Evolutionary conservation across 2,329 filamentous ascomycete species (phyloP).

Genomic region (Fusarium dimerum): DNA sequence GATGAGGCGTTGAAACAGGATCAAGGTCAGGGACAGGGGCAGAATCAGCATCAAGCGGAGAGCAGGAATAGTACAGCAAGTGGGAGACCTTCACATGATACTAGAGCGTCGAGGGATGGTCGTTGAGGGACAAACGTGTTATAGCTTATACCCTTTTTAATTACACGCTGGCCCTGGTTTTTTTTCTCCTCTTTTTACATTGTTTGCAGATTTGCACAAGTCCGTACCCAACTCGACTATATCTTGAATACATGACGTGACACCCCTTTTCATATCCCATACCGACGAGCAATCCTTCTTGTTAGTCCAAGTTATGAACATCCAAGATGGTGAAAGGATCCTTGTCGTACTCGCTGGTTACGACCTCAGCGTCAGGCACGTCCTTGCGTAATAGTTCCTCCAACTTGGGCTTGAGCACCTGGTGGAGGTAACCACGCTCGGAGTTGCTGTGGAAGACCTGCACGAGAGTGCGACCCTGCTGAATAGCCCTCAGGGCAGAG

Average conservation of each 20-base stretch:
- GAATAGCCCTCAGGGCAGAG: constrained; percentile 82
- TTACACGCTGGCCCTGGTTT: background rate
- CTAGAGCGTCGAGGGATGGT: constrained; percentile 18
- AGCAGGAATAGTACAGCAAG: constrained; percentile 17
- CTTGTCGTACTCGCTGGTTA: constrained; percentile 76
- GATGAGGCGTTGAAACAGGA: constrained; percentile 46
- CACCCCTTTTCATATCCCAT: background rate
- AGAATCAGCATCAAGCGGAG: background rate
- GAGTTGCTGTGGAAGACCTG: constrained; percentile 92
- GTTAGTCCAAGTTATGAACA: constrained; percentile 40
- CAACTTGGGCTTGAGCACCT: constrained; percentile 69
- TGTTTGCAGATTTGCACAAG: background rate
- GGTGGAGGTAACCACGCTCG: constrained; percentile 77
- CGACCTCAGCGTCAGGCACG: constrained; percentile 56
- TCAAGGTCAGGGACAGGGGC: too few relatives aligned
- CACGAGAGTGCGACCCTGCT: constrained; percentile 80
- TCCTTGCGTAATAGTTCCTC: constrained; percentile 57
- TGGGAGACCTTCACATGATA: constrained; percentile 22
- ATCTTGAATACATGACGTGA: background rate
- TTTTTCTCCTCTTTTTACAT: background rate
- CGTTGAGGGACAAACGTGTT: background rate
- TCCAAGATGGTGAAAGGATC: constrained; percentile 85
- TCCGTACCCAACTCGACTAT: background rate
- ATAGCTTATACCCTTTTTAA: background rate
- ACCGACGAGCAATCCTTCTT: background rate